These are phyloP conservation scores for Xylaria nigripes DNA, from an alignment of 495 filamentous ascomycete species.

Conservation along the genomic window DNA sequence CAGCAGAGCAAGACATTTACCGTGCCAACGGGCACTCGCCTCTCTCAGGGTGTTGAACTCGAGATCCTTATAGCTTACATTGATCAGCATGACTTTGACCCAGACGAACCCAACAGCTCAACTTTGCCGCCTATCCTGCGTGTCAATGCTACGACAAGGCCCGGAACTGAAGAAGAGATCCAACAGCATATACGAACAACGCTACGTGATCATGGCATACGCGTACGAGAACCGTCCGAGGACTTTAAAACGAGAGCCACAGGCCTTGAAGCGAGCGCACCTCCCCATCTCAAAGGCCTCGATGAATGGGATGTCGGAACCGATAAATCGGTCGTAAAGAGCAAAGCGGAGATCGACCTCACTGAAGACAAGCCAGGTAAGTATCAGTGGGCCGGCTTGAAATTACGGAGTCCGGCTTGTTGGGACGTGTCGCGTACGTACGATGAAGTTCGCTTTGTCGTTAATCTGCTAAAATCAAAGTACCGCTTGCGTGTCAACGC, in stretches of 20 bases:
- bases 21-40: constrained; percentile 13
- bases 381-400: constrained; percentile 14
- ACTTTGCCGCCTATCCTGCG: constrained; percentile 17
- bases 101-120: constrained; percentile 6
- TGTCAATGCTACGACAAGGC: not conserved
- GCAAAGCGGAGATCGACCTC: not conserved
- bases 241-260: not conserved
- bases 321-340: not conserved
- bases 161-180: not conserved
- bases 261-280: not conserved
- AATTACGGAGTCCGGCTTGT: constrained; percentile 18
- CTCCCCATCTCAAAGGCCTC: not conserved
- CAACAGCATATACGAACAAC: constrained; percentile 6
- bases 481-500: constrained; percentile 27
- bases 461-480: constrained; percentile 20
- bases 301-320: constrained; percentile 11
- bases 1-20: constrained; percentile 6
- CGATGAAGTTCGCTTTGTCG: constrained; percentile 12
- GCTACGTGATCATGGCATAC: constrained; percentile 12
- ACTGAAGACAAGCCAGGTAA: not conserved
- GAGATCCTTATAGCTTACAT: constrained; percentile 25
- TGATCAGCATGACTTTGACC: not conserved
- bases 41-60: constrained; percentile 22
- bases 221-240: not conserved
- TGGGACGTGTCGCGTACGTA: constrained; percentile 11